Conservation (phyloP, 441 rosid genomes). For the Arabidopsis lyrata region DNA sequence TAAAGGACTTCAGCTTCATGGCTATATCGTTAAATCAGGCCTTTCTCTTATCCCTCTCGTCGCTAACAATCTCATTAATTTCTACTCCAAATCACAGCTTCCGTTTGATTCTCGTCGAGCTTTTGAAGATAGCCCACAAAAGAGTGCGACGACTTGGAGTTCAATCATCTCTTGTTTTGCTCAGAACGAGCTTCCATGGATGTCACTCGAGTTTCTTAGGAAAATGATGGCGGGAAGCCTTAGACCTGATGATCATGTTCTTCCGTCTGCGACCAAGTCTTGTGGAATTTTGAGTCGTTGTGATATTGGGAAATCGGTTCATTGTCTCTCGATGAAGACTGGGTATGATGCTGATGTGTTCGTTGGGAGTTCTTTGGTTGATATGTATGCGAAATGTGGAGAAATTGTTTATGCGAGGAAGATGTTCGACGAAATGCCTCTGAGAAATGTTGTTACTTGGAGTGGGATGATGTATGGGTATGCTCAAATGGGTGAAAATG, state of each 20-base stretch:
- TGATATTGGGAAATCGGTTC: conserved; percentile 69
- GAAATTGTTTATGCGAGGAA: conserved; percentile 61
- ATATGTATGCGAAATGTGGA: conserved; percentile 85
- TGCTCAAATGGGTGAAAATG: conserved; percentile 71
- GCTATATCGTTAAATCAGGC: conserved; percentile 72
- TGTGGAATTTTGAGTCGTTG: conserved; percentile 67
- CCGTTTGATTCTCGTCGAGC: conserved; percentile 61
- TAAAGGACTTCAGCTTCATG: conserved; percentile 82
- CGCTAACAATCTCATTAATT: conserved; percentile 78
- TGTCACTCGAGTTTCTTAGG: conserved; percentile 70
- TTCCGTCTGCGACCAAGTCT: conserved; percentile 77
- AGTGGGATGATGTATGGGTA: conserved; percentile 91
- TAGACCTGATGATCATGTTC: conserved; percentile 76
- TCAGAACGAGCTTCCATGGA: conserved; percentile 79
- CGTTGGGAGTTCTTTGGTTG: conserved; percentile 80
- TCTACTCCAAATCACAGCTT: conserved; percentile 81
- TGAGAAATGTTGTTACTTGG: conserved; percentile 85
- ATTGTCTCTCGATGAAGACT: conserved; percentile 62
- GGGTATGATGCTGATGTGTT: conserved; percentile 74
- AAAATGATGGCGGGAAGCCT: conserved; percentile 54
- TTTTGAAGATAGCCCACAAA: conserved; percentile 57
- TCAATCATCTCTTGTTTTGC: conserved; percentile 79
- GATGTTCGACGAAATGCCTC: conserved; percentile 85
- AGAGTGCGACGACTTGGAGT: conserved; percentile 86
- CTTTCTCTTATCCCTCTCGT: conserved; percentile 70